Evolutionary conservation across 2,329 filamentous ascomycete genomes (phyloP).

Genomic region (Cordyceps cicadae): DNA sequence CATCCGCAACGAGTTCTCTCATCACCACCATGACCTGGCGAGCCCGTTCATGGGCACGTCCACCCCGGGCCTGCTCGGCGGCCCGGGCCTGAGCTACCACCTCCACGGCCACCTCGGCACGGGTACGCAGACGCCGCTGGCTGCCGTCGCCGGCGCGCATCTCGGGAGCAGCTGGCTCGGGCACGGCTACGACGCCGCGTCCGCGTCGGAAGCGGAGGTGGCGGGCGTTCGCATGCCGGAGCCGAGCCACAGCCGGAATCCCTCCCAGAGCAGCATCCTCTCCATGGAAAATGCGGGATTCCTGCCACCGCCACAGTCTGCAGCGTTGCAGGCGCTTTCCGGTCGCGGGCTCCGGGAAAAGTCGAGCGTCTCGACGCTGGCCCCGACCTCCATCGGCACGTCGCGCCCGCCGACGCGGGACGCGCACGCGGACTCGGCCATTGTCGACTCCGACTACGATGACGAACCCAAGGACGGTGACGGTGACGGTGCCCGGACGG

Average conservation of each 20-base stretch:
- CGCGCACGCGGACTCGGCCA: conserved; percentile 29
- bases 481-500: conserved; percentile 10
- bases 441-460: conserved; percentile 30
- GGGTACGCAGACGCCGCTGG: conserved; percentile 70
- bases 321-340: conserved; percentile 23
- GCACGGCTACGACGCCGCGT: conserved; percentile 6
- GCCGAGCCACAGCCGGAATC: conserved; percentile 33
- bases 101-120: conserved; percentile 73
- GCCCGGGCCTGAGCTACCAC: conserved; percentile 74
- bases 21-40: conserved; percentile 34
- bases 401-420: conserved; percentile 53
- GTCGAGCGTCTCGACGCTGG: conserved; percentile 54
- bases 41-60: conserved; percentile 51
- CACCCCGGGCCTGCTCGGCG: conserved; percentile 59
- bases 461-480: conserved; percentile 13
- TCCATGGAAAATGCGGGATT: conserved; percentile 34
- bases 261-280: conserved; percentile 36
- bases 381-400: conserved; percentile 43
- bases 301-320: conserved; percentile 19
- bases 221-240: conserved; percentile 8
- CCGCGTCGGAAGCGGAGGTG: background rate
- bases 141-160: conserved; percentile 64
- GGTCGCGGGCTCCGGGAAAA: conserved; percentile 45
- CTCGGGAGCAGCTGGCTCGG: conserved; percentile 30
- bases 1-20: conserved; percentile 24